Conservation (phyloP, 371 early-diverging fungal species). For the Mucor lusitanicus region DNA sequence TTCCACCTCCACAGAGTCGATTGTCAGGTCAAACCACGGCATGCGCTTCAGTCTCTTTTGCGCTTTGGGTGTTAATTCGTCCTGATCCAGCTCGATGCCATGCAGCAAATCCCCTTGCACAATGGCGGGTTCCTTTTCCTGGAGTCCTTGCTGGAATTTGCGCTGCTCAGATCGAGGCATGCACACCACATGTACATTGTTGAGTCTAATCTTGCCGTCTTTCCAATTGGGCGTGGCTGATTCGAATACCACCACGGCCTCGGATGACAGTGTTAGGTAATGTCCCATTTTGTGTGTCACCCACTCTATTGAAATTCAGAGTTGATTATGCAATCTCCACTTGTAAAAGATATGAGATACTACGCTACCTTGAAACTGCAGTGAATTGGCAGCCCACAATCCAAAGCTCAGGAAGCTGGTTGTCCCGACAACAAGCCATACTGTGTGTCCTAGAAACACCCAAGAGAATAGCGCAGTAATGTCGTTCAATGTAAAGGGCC, state of each 20-base stretch:
- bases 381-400: constrained; percentile 80
- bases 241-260: constrained; percentile 83
- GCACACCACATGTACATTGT: constrained; percentile 68
- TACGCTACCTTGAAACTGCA: constrained; percentile 82
- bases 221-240: constrained; percentile 94
- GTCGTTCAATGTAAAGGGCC: constrained; percentile 89
- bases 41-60: constrained; percentile 34
- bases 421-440: constrained; percentile 87
- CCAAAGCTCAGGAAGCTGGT: constrained; percentile 88
- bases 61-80: constrained; percentile 31
- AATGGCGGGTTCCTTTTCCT: neutral
- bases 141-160: constrained; percentile 27
- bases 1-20: constrained; percentile 85
- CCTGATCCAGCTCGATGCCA: constrained; percentile 38
- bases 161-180: constrained; percentile 46
- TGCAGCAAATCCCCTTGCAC: constrained; percentile 32
- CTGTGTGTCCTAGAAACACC: constrained; percentile 84
- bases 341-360: neutral
- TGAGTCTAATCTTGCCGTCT: constrained; percentile 85
- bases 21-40: constrained; percentile 74
- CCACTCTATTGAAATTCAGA: constrained; percentile 56
- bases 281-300: constrained; percentile 75
- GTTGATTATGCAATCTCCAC: neutral
- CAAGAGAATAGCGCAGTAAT: constrained; percentile 88
- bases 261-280: constrained; percentile 78